A percentile compares a stretch with the other conserved stretches of the same genome.
phyloP scores from a whole-genome alignment of 345 rosid species.

The Acer negundo region DNA sequence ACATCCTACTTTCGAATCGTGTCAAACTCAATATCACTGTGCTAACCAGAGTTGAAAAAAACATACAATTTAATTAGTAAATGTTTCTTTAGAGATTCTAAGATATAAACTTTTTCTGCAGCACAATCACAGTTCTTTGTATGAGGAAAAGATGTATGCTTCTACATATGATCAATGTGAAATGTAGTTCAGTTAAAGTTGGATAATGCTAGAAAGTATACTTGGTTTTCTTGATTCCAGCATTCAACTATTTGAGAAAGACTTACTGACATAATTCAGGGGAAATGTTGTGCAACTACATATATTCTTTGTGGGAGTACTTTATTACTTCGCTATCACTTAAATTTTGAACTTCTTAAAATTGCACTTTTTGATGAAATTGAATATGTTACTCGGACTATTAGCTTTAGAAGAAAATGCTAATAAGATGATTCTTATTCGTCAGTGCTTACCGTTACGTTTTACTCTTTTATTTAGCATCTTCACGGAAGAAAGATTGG shows the following conservation, averaged over 20 bases:
- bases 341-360: not conserved
- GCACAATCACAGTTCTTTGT: not conserved
- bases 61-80: not conserved
- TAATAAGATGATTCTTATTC: not conserved
- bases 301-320: not conserved
- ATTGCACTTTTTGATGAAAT: not conserved
- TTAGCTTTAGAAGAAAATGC: not conserved
- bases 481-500: conserved; percentile 89
- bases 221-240: not conserved
- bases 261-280: not conserved
- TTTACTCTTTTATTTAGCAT: conserved; percentile 51
- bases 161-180: not conserved
- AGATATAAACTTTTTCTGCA: not conserved
- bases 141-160: not conserved
- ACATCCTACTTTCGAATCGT: not conserved
- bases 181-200: not conserved
- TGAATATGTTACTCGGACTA: not conserved
- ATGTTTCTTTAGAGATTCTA: not conserved
- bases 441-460: conserved; percentile 17
- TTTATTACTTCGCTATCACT: not conserved
- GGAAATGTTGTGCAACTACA: not conserved
- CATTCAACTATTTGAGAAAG: not conserved
- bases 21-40: not conserved
- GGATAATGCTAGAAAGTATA: not conserved
- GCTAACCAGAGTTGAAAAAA: not conserved